Conservation (phyloP, 1,139 yeast species). For the Ogataea hybrid region DNA sequence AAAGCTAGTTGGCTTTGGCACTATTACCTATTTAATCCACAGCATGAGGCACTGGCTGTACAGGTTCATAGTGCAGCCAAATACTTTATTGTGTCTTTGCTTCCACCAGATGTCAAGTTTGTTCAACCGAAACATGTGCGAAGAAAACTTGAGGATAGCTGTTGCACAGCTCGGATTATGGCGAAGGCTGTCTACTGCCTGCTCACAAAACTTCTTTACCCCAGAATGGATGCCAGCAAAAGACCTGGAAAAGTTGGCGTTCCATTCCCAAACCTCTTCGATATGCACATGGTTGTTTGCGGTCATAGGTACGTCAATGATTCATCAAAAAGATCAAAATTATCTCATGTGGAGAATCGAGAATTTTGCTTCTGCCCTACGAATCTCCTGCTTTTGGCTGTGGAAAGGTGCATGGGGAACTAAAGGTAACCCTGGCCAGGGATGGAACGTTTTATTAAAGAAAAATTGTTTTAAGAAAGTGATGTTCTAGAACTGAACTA, state of each 20-base stretch:
- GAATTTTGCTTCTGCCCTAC: constrained; percentile 16
- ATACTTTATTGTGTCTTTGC: constrained; percentile 23
- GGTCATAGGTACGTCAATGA: constrained; percentile 22
- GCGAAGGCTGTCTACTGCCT: constrained; percentile 23
- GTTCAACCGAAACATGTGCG: constrained; percentile 24
- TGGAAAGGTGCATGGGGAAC: constrained; percentile 20
- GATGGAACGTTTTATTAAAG: constrained; percentile 13
- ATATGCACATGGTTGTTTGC: constrained; percentile 25
- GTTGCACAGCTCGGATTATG: constrained; percentile 25
- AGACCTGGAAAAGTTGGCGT: constrained; percentile 17
- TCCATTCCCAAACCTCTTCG: constrained; percentile 20
- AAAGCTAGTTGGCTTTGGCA: constrained; percentile 29
- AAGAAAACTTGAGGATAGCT: constrained; percentile 26
- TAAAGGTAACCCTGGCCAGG: constrained; percentile 9
- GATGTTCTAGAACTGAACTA: background rate
- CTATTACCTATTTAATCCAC: constrained; percentile 19
- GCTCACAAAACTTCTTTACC: constrained; percentile 22
- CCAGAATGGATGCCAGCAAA: constrained; percentile 11
- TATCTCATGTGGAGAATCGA: constrained; percentile 22
- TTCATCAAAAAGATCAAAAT: constrained; percentile 14
- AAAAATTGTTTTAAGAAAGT: constrained; percentile 3
- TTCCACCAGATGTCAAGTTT: constrained; percentile 21
- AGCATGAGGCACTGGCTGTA: constrained; percentile 12
- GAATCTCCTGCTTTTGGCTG: constrained; percentile 13
- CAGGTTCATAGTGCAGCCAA: constrained; percentile 15